Evolutionary conservation across 2,329 filamentous ascomycete genomes (phyloP), one percentile per base, ranked within the genome.

Genomic region (Ceratocystis cubensis): DNA sequence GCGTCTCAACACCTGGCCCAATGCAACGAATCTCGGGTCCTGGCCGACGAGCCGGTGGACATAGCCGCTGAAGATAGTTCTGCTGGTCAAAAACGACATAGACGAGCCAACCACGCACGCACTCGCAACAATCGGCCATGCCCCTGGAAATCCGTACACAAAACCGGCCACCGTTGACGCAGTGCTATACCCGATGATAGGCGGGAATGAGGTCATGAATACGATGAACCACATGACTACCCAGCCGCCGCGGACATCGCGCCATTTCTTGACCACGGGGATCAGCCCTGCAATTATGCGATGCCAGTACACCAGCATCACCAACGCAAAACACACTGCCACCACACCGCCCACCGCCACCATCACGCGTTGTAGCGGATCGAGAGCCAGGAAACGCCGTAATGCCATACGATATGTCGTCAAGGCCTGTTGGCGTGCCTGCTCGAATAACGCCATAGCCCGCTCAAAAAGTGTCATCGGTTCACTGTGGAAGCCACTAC

Each of bases 1-100:
- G 72, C 89, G 87, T 70, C 96, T 91, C 69, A 99, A 80, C 6
- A 94, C 94, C 72, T 96, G 82, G 25, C 89, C 84, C 30, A 99
- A 82, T 3, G 94, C 94, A 8, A 94, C 85, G 74, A 99, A 99
- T 64, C 92, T 84, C 73, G 85, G 87, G 76, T 99, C 93, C 70
- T 82, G 81, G 66, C 89, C 89, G 63, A 96, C 88, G 71, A 96
- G 81, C 20, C 86, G 81, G 71, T 91, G 81, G 33, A 97, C 92
- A 74, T 92, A 92, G 57, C 78, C 79, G 70, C 87, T 88, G 68
- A 97, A 80, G 56, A 96, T 76, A 4, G 89, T 90, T 69, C 94
- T 82, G 64, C 88, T 91, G 59, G 89, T 84, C 67, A 95, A 73
- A 73, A 99, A 97, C 0, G 91, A 87, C 57, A 81, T 84, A 0